phyloP scores from a whole-genome alignment of 2,329 filamentous ascomycete genomes.

The Trichoderma koningiopsis region DNA sequence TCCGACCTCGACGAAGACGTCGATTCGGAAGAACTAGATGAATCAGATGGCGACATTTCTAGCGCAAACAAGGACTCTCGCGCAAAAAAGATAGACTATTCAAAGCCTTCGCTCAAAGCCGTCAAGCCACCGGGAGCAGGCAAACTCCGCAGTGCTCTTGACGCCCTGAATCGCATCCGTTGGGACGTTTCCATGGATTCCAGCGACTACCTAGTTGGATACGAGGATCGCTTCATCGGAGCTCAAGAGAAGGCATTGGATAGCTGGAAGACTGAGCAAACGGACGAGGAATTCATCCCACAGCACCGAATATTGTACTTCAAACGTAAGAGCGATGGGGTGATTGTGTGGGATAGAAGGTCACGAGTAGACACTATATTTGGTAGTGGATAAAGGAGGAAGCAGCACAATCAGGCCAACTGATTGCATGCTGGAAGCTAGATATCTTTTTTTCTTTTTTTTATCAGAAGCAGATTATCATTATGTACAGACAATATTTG shows the following conservation, averaged over 20 bases:
- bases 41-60: constrained; percentile 38
- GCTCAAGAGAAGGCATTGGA: constrained; percentile 56
- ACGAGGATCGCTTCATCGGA: constrained; percentile 62
- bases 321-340: constrained; percentile 53
- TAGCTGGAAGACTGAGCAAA: constrained; percentile 62
- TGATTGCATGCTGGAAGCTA: background rate
- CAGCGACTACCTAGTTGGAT: constrained; percentile 59
- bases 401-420: background rate
- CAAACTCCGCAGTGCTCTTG: constrained; percentile 59
- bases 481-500: background rate
- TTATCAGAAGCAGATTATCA: background rate
- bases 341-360: constrained; percentile 59
- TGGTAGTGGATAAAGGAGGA: constrained; percentile 47
- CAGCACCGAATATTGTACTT: constrained; percentile 66
- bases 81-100: background rate
- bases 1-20: constrained; percentile 48
- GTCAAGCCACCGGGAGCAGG: constrained; percentile 39
- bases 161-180: constrained; percentile 61
- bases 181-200: constrained; percentile 60
- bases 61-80: constrained; percentile 9
- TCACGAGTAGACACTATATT: constrained; percentile 58
- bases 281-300: constrained; percentile 67
- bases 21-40: constrained; percentile 40
- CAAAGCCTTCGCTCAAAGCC: background rate
- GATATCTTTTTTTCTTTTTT: background rate